A percentile compares a stretch with the other conserved stretches of the same genome.
These are phyloP conservation scores for Leccinum truebloodii DNA, from an alignment of 768 basidiomycete genomes.

Conservation along the genomic window DNA sequence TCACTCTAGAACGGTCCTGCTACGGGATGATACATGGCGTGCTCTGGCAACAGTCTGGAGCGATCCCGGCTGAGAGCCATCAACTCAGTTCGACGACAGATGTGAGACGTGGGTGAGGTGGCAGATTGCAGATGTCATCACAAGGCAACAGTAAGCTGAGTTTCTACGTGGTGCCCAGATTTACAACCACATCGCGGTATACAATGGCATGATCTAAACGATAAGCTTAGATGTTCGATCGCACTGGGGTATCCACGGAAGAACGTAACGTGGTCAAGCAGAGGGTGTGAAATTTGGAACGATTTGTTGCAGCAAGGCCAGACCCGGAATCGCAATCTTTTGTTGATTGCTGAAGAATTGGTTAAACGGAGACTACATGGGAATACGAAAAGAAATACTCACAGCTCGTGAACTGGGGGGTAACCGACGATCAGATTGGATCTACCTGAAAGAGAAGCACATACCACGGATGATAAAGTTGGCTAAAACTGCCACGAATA, in stretches of 20 bases:
- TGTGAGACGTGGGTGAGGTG: not conserved
- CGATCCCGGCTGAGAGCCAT: too few relatives aligned
- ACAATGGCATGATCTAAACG: not conserved
- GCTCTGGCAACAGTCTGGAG: too few relatives aligned
- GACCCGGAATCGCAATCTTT: conserved; percentile 31
- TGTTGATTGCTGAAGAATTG: conserved; percentile 25
- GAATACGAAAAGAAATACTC: conserved; percentile 18
- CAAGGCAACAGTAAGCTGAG: not conserved
- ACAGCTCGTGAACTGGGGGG: conserved; percentile 61
- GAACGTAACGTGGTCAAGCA: conserved; percentile 1
- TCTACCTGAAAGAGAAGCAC: conserved; percentile 24
- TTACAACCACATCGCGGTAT: not conserved
- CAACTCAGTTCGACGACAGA: not conserved
- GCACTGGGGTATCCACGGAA: not conserved
- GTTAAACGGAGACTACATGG: not conserved
- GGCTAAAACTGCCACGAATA: conserved; percentile 85
- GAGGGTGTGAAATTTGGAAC: conserved; percentile 24
- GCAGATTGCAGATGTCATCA: conserved; percentile 1
- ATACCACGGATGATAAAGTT: conserved; percentile 88
- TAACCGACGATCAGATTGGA: conserved; percentile 3
- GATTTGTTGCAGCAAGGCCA: conserved; percentile 25
- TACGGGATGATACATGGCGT: too few relatives aligned
- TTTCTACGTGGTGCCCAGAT: not conserved
- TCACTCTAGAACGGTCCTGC: not conserved
- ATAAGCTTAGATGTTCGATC: not conserved